Evolutionary conservation across 164 flowering plant genomes (phyloP), one percentile per base, ranked within the genome.

Genomic region (Nelumbo lutea): DNA sequence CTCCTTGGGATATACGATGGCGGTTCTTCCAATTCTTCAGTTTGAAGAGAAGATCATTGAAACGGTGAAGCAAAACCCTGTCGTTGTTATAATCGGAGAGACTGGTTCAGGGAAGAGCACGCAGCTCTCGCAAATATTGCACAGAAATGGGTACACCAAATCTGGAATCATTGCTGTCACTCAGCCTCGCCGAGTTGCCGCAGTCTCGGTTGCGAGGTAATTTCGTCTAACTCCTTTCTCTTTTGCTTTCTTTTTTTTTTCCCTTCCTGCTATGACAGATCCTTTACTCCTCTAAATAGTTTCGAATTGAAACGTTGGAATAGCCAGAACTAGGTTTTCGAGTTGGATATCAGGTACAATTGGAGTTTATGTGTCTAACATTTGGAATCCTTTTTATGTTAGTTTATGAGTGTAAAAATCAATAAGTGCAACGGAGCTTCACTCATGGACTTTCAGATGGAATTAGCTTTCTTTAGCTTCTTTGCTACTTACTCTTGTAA

Each of bases 91-190:
- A 10, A 91, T 96, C 15, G 99, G 99, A 15, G 99, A 93, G 73
- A 93, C 99, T 5, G 99, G 99, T 55, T 96, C 99, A 0, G 99
- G 99, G 0, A 96, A 96, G 82, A 93, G 98, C 76, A 96, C 99
- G n/a, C 99, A 96, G 72, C 94, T 95, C 53, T 90, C 97, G 61
- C 99, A 95, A 80, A 90, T 92, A 42, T 81, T 96, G 38, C 90
- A 83, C 83, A 74, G 95, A 15, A 62, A 73, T 14, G 98, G 98
- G 9, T 90, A 80, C 82, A 79, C 98, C 46, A 76, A 85, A 9
- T 78, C 70, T 50, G 75, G 80, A 11, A 77, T 75, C 41, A 58
- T 95, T 41, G 97, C 79, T 66, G 88, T 93, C 69, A 93, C 98
- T 68, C 99, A 93, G 79, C 98, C 99, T 60, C 97, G 98, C 53